Conservation (phyloP, 139 green algal genomes). For the Coelastrella sp. region DNA sequence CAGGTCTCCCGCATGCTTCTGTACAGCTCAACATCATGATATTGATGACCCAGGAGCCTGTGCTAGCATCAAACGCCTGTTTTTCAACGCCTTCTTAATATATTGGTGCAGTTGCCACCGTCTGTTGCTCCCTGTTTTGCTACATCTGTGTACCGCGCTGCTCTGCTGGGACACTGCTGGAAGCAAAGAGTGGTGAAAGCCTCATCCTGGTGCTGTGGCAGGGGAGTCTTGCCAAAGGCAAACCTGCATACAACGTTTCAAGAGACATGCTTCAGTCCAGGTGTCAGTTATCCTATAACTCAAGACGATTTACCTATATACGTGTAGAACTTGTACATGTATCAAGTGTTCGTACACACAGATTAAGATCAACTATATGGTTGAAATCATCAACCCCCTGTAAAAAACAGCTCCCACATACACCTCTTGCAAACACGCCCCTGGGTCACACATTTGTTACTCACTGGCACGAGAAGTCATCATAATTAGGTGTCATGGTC, state of each 20-base stretch:
- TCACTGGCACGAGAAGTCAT: constrained; percentile 87
- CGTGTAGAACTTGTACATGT: too few species aligned
- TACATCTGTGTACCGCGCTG: constrained; percentile 4
- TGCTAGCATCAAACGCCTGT: too few species aligned
- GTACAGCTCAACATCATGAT: too few species aligned
- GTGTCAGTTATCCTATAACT: too few species aligned
- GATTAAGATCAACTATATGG: too few species aligned
- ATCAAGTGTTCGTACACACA: too few species aligned
- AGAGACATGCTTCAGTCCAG: neutral
- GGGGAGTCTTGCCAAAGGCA: constrained; percentile 77
- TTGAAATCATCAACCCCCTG: too few species aligned
- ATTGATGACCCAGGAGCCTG: too few species aligned
- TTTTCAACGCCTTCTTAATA: neutral
- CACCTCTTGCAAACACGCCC: neutral
- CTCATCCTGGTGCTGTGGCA: constrained; percentile 65
- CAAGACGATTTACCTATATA: too few species aligned
- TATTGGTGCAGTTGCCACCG: constrained; percentile 12
- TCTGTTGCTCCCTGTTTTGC: constrained; percentile 6
- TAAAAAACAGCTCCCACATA: neutral
- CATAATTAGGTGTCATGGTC: constrained; percentile 93
- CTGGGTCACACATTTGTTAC: too few species aligned
- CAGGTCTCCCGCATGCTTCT: too few species aligned
- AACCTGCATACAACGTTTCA: constrained; percentile 68
- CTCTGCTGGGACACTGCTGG: constrained; percentile 71
- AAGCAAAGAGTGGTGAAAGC: constrained; percentile 81